These are phyloP conservation scores for Aspergillus sojae DNA, from an alignment of 2,329 filamentous ascomycete genomes.

Conservation along the genomic window DNA sequence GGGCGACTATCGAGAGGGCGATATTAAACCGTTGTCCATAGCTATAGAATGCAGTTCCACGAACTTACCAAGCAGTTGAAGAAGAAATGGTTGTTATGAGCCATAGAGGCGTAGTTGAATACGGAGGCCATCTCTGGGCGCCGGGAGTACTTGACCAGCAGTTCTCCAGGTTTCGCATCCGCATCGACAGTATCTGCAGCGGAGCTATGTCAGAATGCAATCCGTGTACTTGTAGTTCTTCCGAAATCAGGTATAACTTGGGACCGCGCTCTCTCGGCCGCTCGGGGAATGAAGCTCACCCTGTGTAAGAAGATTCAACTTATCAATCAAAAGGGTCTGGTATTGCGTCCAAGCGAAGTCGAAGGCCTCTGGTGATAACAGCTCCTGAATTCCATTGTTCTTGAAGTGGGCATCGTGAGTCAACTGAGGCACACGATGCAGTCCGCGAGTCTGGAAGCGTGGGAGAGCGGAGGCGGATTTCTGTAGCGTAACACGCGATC, in stretches of 20 bases:
- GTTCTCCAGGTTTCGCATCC: slow-evolving; percentile 63
- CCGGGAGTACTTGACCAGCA: slow-evolving; percentile 76
- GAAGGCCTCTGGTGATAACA: slow-evolving; percentile 72
- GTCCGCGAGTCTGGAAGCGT: slow-evolving; percentile 39
- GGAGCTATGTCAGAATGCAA: neutral
- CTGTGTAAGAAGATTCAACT: slow-evolving; percentile 72
- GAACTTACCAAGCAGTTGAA: slow-evolving; percentile 49
- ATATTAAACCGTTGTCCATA: slow-evolving; percentile 3
- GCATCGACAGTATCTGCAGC: slow-evolving; percentile 65
- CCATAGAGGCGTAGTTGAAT: slow-evolving; percentile 98
- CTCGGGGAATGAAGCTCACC: slow-evolving; percentile 56
- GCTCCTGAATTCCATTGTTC: slow-evolving; percentile 63
- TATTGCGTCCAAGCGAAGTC: slow-evolving; percentile 81
- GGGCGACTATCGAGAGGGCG: slow-evolving; percentile 37
- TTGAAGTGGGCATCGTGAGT: slow-evolving; percentile 49
- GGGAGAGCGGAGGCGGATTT: slow-evolving; percentile 40
- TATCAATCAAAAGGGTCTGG: slow-evolving; percentile 71
- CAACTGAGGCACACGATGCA: slow-evolving; percentile 54
- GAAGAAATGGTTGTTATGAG: slow-evolving; percentile 77
- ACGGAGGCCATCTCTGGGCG: slow-evolving; percentile 73
- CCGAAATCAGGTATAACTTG: neutral
- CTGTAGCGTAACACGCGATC: slow-evolving; percentile 21
- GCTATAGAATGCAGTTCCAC: neutral
- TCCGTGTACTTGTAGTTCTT: neutral
- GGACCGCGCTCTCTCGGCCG: neutral